A percentile compares a stretch with the other conserved stretches of the same genome.
phyloP scores from a whole-genome alignment of 129 eudicot genomes.

The Chrysanthemum seticuspe region DNA sequence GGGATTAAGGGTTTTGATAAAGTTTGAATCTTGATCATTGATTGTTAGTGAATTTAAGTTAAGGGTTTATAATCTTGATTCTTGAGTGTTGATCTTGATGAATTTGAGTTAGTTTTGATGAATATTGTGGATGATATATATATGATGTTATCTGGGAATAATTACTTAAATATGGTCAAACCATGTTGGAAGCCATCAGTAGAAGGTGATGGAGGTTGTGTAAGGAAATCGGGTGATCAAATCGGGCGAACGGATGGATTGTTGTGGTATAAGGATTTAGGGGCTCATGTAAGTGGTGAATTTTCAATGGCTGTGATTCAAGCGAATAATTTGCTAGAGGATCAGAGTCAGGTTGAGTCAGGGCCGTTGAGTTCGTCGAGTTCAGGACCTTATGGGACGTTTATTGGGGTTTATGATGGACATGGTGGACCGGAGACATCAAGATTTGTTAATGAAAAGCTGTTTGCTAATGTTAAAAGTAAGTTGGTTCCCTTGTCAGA shows the following conservation, averaged over 20 bases:
- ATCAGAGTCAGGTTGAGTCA: constrained; percentile 87
- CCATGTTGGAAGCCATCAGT: constrained; percentile 80
- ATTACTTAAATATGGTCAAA: constrained; percentile 55
- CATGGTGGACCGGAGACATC: constrained; percentile 97
- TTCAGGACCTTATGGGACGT: constrained; percentile 82
- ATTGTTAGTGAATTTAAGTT: constrained; percentile 13
- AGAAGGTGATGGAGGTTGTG: constrained; percentile 43
- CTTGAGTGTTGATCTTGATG: constrained; percentile 27
- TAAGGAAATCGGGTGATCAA: constrained; percentile 43
- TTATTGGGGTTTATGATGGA: constrained; percentile 90
- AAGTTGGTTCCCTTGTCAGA: constrained; percentile 33
- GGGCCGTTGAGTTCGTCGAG: constrained; percentile 63
- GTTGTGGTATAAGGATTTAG: constrained; percentile 84
- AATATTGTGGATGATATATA: constrained; percentile 38
- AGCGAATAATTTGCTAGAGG: constrained; percentile 85
- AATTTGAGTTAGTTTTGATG: constrained; percentile 29
- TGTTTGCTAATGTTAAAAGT: constrained; percentile 81
- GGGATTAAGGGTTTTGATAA: constrained; percentile 7
- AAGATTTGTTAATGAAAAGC: constrained; percentile 59
- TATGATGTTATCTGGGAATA: constrained; percentile 41
- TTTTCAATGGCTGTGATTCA: constrained; percentile 95
- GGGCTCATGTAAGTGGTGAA: constrained; percentile 72
- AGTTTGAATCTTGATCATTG: constrained; percentile 13
- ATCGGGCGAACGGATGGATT: constrained; percentile 73
- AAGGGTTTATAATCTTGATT: neutral